Base-by-base conservation (phyloP, 1,284 basidiomycete genomes). In the Microbotryum lychnidis-dioicae region DNA sequence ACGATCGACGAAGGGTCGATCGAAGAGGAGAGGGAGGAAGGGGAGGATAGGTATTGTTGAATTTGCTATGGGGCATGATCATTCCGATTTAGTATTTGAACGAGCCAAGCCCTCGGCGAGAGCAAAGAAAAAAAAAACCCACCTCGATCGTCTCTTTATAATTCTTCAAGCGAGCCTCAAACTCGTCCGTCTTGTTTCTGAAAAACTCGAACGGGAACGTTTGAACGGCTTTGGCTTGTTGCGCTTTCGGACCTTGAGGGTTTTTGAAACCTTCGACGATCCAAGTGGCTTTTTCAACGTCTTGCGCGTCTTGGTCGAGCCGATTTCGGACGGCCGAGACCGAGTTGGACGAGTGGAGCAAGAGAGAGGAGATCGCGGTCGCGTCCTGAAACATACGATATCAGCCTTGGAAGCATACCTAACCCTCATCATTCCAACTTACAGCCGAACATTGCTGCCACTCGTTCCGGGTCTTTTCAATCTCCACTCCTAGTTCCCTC, bases 121-220 rank as follows among this genome's bases (percentile, higher is more conserved):
- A 60, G 14, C n/a, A n/a, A n/a, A 47, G 23, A 23, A 23, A 23
- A 2, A 23, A 48, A 6, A 33, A 33, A 67, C 77, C 65, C 67
- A 86, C 87, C 77, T 90, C 87, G 58, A 89, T 85, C 9, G 86
- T 88, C 33, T 80, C 78, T 71, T 86, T 87, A 75, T 87, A 89
- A 82, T 86, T 87, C 52, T 80, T 78, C 57, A 90, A 75, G 37
- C 86, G 78, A 68, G 85, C 82, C 57, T 80, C 79, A 81, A 89
- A 85, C 68, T 88, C 82, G 61, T 83, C 80, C 21, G 85, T 82
- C 46, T 87, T 82, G 27, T 86, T 81, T 44, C 77, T 80, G 76
- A 89, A 89, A 76, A 84, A 89, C 86, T 90, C 87, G 20, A 87
- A 77, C n/a, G 88, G 87, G 75, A 89, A 91, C 70, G 87, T 86